A percentile compares a stretch with the other conserved stretches of the same genome.
Conservation (phyloP, 208 protist species). For the Vickermania ingenoplastis region DNA sequence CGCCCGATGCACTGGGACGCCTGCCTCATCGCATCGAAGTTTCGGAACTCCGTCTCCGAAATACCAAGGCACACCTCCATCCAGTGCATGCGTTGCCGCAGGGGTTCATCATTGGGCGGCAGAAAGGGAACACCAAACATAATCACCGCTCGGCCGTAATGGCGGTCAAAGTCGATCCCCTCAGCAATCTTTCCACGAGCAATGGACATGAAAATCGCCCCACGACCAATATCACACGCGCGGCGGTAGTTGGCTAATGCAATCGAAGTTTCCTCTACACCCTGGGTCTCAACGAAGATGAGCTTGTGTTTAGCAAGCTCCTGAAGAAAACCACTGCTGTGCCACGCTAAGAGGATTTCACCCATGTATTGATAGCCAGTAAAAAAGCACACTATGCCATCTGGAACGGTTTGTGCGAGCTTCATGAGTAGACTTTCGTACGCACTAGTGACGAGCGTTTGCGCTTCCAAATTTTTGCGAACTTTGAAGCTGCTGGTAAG, state of each 20-base stretch:
- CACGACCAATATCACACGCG: slow-evolving; percentile 96
- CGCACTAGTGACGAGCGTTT: slow-evolving; percentile 91
- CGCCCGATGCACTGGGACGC: slow-evolving; percentile 99
- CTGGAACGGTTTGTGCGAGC: slow-evolving; percentile 92
- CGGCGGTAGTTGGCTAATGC: slow-evolving; percentile 96
- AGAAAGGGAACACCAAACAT: slow-evolving; percentile 98
- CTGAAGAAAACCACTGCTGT: slow-evolving; percentile 88
- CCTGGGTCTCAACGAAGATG: slow-evolving; percentile 98
- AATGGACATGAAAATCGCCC: slow-evolving; percentile 98
- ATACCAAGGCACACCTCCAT: slow-evolving; percentile 95
- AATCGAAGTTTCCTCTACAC: slow-evolving; percentile 94
- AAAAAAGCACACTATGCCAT: slow-evolving; percentile 98
- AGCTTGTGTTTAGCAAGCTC: slow-evolving; percentile 94
- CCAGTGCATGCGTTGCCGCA: slow-evolving; percentile 95
- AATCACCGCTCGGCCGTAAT: slow-evolving; percentile 95
- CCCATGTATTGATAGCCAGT: slow-evolving; percentile 94
- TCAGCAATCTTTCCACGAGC: slow-evolving; percentile 97
- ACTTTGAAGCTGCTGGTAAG: slow-evolving; percentile 88
- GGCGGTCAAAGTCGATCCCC: slow-evolving; percentile 98
- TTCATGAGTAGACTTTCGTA: slow-evolving; percentile 95
- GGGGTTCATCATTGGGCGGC: slow-evolving; percentile 82
- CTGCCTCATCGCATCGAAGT: slow-evolving; percentile 98
- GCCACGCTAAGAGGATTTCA: slow-evolving; percentile 90
- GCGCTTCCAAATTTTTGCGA: slow-evolving; percentile 55
- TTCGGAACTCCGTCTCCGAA: slow-evolving; percentile 95